Base-by-base conservation (phyloP, 176 grass and related monocot genomes). In the Chloris gayana region DNA sequence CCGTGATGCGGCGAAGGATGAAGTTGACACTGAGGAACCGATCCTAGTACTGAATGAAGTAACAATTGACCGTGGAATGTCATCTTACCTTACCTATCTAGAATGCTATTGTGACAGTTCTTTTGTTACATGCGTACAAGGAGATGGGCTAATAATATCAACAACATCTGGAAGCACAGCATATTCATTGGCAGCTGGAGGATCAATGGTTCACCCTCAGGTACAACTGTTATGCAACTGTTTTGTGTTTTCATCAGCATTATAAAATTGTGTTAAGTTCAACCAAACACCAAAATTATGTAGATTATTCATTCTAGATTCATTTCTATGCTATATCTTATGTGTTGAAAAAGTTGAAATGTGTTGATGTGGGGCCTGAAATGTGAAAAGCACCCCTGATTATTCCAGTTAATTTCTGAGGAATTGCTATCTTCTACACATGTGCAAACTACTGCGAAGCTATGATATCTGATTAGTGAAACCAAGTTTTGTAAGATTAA, bases 121-220 rank as follows among this genome's bases (percentile, higher is more conserved):
- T 63, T 99, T 96, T 31, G 91, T 99, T 44, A 99, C 97, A 18
- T 87, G 88, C 15, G 91, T 99, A 76, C 93, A 99, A 93, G 97
- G 97, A 70, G 93, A 99, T 69, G 93, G 97, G 12, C 73, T 99
- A 14, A 96, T 99, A 66, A 87, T 99, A 72, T 96, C 93, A 9
- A 99, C 96, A 6, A 99, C 97, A 63, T 99, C 93, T 80, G 97
- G 97, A 72, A 96, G 93, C 85, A 99, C 91, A 1, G 93, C 97
- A 73, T 99, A 99, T 44, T 99, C 97, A 7, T 72, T 99, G 69
- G 97, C 97, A 71, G 97, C 97, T 17, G 97, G 97, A 82, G 93
- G 93, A 51, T 99, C 97, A 50, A 99, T 99, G 97, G 97, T 99
- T 70, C 97, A 99, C 83, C 97, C 97, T 6, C 97, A 99, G 93